Base-by-base conservation (phyloP, 2,329 filamentous ascomycete genomes). In the Fusarium keratoplasticum region DNA sequence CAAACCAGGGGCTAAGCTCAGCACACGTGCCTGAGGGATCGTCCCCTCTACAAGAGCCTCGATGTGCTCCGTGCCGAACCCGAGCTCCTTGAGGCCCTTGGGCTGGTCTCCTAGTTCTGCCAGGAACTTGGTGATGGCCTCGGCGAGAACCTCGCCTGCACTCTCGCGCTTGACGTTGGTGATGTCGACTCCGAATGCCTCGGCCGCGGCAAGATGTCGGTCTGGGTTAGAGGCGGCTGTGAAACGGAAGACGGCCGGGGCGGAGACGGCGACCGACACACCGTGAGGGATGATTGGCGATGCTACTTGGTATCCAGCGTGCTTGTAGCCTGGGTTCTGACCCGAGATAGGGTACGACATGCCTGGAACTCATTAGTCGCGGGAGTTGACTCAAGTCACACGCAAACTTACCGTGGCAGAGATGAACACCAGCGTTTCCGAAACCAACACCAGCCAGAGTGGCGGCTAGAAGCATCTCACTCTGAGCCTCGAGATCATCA, bases 321-420 rank as follows among this genome's bases (percentile, higher is more conserved):
- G 96, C 78, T 91, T 92, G 84, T 98, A 98, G 6, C 93, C 83
- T 20, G 94, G 94, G 81, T 99, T 99, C 81, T 98, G 95, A 33
- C 95, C 94, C 1, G 95, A 97, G 80, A 99, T 98, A 20, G 96
- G 96, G 80, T 99, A 99, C 27, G 94, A 97, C 96, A 99, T 98
- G 81, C 96, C 89, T 91, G 67, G 16, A 35, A 42, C 58, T 20
- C 35, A 61, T 76, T 61, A 73, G 64, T 61, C 61, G 50, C 22
- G 62, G 18, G 44, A 52, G 55, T 42, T 64, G 62, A 16, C 29
- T 18, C 52, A 8, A n/a, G 36, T 42, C 10, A 57, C 40, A 38
- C 50, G 52, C 57, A 35, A 22, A 81, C 87, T 61, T 80, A 89
- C 88, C 89, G 73, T 91, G 89, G 73, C 89, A 91, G 52, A 91